These are phyloP conservation scores for Backusella liffmaniae DNA, from an alignment of 192 early-diverging fungal species.

Conservation along the genomic window DNA sequence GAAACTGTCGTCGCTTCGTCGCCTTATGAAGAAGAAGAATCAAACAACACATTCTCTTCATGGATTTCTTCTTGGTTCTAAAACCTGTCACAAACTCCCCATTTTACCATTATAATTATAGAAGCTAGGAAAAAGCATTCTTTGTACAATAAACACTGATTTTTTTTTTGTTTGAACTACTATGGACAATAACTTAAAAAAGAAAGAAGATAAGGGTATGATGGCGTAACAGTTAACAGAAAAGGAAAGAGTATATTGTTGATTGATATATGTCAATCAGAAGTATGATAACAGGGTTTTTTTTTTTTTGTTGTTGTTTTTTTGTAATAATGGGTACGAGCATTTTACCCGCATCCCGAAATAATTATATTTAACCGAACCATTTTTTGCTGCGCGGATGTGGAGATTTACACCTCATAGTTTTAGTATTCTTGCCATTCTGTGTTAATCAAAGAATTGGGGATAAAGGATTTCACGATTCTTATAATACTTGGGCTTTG, in stretches of 20 bases:
- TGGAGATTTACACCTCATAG: too few relatives aligned
- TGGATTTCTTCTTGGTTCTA: conserved; percentile 43
- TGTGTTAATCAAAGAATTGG: too few relatives aligned
- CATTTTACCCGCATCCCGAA: not conserved
- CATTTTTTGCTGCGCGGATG: too few relatives aligned
- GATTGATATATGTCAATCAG: too few relatives aligned
- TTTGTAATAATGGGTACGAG: not conserved
- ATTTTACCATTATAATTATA: not conserved
- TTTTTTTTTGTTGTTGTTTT: too few relatives aligned
- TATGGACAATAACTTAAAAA: not conserved
- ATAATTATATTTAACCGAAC: too few relatives aligned
- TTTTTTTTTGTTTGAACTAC: not conserved
- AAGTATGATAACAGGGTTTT: too few relatives aligned
- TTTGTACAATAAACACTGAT: conserved; percentile 4
- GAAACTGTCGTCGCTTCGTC: conserved; percentile 11
- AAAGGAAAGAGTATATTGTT: not conserved
- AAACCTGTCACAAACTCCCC: not conserved
- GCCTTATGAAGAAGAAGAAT: conserved; percentile 16
- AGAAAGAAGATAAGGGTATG: not conserved
- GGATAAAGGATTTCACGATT: too few relatives aligned
- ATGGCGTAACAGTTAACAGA: not conserved
- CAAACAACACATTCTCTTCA: conserved; percentile 23
- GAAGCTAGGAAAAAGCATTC: not conserved
- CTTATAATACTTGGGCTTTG: too few relatives aligned
- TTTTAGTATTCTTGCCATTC: too few relatives aligned